These are phyloP conservation scores for Dictyophora rubrovolvata DNA, from an alignment of 768 basidiomycete genomes.

Conservation along the genomic window DNA sequence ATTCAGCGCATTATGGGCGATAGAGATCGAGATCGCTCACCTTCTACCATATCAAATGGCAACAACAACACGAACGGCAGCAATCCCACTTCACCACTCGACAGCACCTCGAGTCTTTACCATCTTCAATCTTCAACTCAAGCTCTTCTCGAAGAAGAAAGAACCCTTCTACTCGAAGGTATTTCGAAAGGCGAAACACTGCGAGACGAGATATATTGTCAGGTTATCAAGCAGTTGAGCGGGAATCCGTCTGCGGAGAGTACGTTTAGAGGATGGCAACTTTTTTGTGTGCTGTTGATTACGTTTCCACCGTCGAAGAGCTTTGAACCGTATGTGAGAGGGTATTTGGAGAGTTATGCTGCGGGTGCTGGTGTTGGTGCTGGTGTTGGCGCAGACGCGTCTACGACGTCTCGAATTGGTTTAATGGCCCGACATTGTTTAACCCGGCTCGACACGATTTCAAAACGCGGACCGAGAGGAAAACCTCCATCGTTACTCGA, in stretches of 20 bases:
- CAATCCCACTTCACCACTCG: constrained; percentile 33
- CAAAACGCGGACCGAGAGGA: constrained; percentile 78
- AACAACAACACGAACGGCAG: constrained; percentile 16
- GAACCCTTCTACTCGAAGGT: constrained; percentile 77
- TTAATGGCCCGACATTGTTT: constrained; percentile 88
- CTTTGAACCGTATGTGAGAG: constrained; percentile 73
- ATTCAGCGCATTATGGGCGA: constrained; percentile 94
- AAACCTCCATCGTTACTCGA: constrained; percentile 74
- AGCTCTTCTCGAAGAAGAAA: constrained; percentile 60
- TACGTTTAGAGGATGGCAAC: constrained; percentile 85
- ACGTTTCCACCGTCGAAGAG: constrained; percentile 92
- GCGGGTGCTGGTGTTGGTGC: neutral
- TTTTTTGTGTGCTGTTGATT: constrained; percentile 81
- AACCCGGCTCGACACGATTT: constrained; percentile 62
- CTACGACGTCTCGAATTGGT: constrained; percentile 69
- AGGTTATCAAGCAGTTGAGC: constrained; percentile 84
- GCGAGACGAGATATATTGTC: constrained; percentile 89
- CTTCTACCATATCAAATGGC: constrained; percentile 6
- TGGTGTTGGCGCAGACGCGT: constrained; percentile 39
- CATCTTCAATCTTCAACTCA: constrained; percentile 12
- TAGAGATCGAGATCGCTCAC: constrained; percentile 59
- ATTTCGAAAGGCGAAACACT: constrained; percentile 67
- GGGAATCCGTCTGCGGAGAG: constrained; percentile 75
- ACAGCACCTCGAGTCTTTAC: constrained; percentile 38
- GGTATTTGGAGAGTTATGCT: constrained; percentile 52